Evolutionary conservation across 371 early-diverging fungal species (phyloP).

Genomic region (Rhizopus delemar): DNA sequence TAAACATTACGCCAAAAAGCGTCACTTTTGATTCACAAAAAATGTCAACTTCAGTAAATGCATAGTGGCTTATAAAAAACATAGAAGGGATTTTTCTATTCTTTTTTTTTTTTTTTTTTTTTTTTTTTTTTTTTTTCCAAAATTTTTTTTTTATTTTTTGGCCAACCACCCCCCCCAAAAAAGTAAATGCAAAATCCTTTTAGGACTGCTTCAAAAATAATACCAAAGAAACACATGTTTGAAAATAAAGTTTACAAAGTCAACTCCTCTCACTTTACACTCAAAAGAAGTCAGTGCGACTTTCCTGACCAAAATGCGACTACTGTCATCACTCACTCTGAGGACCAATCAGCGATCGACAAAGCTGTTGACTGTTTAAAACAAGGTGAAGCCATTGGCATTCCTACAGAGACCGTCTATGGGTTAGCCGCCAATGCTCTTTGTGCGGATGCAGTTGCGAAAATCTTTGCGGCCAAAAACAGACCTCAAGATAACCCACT

Average conservation of each 20-base stretch:
- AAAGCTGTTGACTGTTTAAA: slow-evolving; percentile 49
- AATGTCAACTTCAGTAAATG: not conserved
- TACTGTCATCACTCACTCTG: slow-evolving; percentile 22
- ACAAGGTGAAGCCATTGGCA: slow-evolving; percentile 75
- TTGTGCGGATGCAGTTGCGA: slow-evolving; percentile 66
- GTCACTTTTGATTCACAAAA: slow-evolving; percentile 11
- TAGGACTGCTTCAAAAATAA: slow-evolving; percentile 7
- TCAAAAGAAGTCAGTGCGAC: slow-evolving; percentile 12
- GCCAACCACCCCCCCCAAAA: too few relatives aligned
- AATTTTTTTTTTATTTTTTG: slow-evolving; percentile 6
- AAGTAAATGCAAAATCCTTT: slow-evolving; percentile 11
- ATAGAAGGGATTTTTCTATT: not conserved
- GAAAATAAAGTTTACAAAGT: slow-evolving; percentile 24
- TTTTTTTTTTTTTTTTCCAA: slow-evolving; percentile 5
- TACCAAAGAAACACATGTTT: slow-evolving; percentile 17
- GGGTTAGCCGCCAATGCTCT: slow-evolving; percentile 96
- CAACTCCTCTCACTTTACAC: slow-evolving; percentile 13
- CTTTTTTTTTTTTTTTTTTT: slow-evolving; percentile 7
- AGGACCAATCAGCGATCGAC: slow-evolving; percentile 38
- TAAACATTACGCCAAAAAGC: slow-evolving; percentile 7
- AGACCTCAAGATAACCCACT: slow-evolving; percentile 98
- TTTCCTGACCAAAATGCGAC: slow-evolving; percentile 28
- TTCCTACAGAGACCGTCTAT: slow-evolving; percentile 99
- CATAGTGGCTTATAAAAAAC: not conserved
- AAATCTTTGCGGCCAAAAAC: slow-evolving; percentile 92